Conservation (phyloP, 257 asterid species). For the Solanum clarkiae region DNA sequence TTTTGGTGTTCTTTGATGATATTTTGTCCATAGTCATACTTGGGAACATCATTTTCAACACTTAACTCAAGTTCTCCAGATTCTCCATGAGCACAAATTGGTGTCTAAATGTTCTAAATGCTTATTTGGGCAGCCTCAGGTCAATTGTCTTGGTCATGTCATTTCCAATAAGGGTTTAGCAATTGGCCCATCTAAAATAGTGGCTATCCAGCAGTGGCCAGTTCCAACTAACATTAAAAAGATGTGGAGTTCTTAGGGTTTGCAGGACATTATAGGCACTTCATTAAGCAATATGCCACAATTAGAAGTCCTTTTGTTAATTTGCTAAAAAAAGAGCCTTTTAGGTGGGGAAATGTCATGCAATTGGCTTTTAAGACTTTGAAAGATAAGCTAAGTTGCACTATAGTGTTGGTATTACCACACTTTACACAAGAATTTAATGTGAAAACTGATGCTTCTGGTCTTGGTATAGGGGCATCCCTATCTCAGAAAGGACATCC, state of each 20-base stretch:
- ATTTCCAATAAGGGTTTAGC: neutral
- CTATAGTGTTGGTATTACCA: neutral
- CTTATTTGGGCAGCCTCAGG: neutral
- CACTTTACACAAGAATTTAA: neutral
- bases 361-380: neutral
- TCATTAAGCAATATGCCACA: neutral
- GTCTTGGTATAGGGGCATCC: rapidly evolving
- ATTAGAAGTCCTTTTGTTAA: neutral
- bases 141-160: neutral
- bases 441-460: neutral
- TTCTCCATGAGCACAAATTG: neutral
- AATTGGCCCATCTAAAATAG: neutral
- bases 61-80: neutral
- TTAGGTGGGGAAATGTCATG: neutral
- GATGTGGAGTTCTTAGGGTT: neutral
- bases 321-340: neutral
- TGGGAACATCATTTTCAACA: neutral
- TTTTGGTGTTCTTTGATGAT: neutral
- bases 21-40: neutral
- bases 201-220: neutral
- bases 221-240: neutral
- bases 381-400: neutral
- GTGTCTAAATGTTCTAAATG: neutral
- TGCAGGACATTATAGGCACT: neutral
- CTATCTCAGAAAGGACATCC: neutral